Evolutionary conservation across 139 green algal genomes (phyloP).

Genomic region (Micromonas commoda): DNA sequence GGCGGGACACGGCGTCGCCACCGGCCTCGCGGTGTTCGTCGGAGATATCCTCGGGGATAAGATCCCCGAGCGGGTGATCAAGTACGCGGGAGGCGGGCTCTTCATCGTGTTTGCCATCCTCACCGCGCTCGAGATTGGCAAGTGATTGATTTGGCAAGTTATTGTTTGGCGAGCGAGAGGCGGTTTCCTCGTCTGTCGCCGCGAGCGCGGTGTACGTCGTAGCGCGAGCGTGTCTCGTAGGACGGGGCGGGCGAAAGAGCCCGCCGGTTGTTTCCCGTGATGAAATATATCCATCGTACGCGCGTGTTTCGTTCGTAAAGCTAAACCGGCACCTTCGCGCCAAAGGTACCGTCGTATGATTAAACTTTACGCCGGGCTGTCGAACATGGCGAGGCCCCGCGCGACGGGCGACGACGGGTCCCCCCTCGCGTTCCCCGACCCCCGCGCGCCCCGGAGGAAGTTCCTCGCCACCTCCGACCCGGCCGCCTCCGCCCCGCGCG

Average conservation of each 20-base stretch:
- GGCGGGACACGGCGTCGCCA: slow-evolving; percentile 79
- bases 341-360: too few relatives aligned
- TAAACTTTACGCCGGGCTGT: too few relatives aligned
- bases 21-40: slow-evolving; percentile 66
- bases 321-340: too few relatives aligned
- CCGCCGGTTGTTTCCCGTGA: not conserved
- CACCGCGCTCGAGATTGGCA: slow-evolving; percentile 62
- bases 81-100: slow-evolving; percentile 75
- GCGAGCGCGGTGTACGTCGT: not conserved
- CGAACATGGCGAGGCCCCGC: too few relatives aligned
- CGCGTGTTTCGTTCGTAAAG: too few relatives aligned
- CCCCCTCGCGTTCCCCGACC: too few relatives aligned
- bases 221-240: not conserved
- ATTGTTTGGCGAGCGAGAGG: not conserved
- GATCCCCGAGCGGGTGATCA: slow-evolving; percentile 61
- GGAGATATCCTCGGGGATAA: slow-evolving; percentile 64
- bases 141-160: not conserved
- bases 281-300: not conserved
- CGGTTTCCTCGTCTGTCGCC: not conserved
- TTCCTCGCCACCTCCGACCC: too few relatives aligned
- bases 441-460: too few relatives aligned
- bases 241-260: not conserved
- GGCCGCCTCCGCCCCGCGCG: too few relatives aligned
- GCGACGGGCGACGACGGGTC: too few relatives aligned
- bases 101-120: slow-evolving; percentile 85